Conservation (phyloP, 768 basidiomycete species). For the Mycena filopes region DNA sequence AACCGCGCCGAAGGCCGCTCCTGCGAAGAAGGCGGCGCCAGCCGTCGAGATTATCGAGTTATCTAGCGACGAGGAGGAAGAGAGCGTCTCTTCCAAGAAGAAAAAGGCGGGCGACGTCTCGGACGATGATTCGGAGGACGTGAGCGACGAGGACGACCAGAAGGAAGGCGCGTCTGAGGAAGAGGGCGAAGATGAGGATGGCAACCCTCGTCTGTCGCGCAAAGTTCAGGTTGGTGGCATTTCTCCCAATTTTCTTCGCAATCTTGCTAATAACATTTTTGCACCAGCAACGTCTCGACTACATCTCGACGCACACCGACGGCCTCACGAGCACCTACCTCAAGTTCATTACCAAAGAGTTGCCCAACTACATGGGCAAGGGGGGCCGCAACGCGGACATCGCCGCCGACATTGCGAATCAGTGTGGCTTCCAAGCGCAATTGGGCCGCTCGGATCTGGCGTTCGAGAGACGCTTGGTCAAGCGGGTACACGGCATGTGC, state of each 20-base stretch:
- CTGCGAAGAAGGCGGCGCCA: not conserved
- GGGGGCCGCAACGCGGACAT: constrained; percentile 16
- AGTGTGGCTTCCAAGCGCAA: constrained; percentile 21
- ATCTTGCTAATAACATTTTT: not conserved
- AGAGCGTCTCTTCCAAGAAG: not conserved
- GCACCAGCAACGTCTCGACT: constrained; percentile 18
- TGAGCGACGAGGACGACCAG: not conserved
- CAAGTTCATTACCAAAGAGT: constrained; percentile 13
- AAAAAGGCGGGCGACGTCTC: not conserved
- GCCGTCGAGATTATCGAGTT: constrained; percentile 12
- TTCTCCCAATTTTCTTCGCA: not conserved
- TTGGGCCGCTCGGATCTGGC: constrained; percentile 9
- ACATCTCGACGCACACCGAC: constrained; percentile 21
- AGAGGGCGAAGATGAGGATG: constrained; percentile 1
- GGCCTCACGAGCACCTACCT: constrained; percentile 24
- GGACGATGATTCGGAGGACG: constrained; percentile 3
- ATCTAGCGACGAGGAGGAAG: constrained; percentile 15
- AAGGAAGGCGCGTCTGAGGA: not conserved
- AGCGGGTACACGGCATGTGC: constrained; percentile 17
- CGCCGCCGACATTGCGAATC: constrained; percentile 16
- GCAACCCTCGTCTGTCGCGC: constrained; percentile 10
- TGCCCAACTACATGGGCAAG: constrained; percentile 13
- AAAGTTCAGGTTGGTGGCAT: constrained; percentile 18
- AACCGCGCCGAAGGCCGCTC: constrained; percentile 9
- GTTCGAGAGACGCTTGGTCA: constrained; percentile 12